These are phyloP conservation scores for Diospyros kaki DNA, from an alignment of 148 eudicot species.

Conservation along the genomic window DNA sequence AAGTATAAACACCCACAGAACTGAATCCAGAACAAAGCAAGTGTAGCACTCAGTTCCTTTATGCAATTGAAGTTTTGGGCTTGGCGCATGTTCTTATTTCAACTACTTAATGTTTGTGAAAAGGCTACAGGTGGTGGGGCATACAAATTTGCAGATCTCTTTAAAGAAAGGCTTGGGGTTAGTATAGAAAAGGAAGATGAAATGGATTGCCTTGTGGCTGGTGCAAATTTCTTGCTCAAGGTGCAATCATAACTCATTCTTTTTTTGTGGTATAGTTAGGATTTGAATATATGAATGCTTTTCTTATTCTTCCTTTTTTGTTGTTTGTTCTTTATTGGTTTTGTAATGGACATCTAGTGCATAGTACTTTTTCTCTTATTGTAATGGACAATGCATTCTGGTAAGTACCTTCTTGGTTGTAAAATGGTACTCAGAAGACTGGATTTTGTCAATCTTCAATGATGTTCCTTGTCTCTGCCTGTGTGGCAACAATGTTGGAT, in stretches of 20 bases:
- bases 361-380: too few species aligned
- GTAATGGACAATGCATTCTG: too few species aligned
- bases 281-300: not conserved
- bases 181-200: conserved; percentile 97
- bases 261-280: not conserved
- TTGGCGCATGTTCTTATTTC: conserved; percentile 5
- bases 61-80: not conserved
- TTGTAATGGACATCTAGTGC: too few species aligned
- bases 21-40: not conserved
- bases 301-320: not conserved
- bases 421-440: too few species aligned
- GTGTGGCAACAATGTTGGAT: too few species aligned
- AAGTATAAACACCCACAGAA: not conserved
- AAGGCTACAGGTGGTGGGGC: conserved; percentile 99
- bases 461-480: too few species aligned
- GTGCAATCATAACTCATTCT: conserved; percentile 29
- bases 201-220: conserved; percentile 90
- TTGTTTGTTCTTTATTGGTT: not conserved
- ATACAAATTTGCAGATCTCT: conserved; percentile 81
- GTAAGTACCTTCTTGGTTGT: too few species aligned
- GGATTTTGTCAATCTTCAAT: too few species aligned
- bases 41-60: not conserved
- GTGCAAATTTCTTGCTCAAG: conserved; percentile 94
- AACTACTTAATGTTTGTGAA: conserved; percentile 32
- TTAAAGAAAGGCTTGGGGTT: conserved; percentile 93